These are phyloP conservation scores for Quercus gilva DNA, from an alignment of 306 rosid species.

Conservation along the genomic window DNA sequence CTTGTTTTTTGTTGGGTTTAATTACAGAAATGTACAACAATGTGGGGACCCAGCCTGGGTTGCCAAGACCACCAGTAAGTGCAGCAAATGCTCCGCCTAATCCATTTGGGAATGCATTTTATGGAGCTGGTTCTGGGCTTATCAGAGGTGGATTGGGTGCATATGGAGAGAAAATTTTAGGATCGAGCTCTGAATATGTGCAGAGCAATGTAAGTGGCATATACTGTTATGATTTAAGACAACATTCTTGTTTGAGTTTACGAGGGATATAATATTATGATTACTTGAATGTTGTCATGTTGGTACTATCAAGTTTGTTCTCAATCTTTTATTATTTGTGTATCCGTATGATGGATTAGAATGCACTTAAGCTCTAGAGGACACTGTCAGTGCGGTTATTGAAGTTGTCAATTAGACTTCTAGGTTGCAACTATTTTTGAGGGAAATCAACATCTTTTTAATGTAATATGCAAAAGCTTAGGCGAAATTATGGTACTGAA, in stretches of 20 bases:
- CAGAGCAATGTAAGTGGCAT: conserved; percentile 88
- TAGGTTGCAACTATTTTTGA: too few species aligned
- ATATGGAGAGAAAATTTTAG: conserved; percentile 87
- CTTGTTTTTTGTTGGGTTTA: neutral
- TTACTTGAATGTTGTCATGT: too few species aligned
- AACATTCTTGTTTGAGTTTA: neutral
- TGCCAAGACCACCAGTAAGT: conserved; percentile 39
- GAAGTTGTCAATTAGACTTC: too few species aligned
- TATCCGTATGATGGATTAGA: too few species aligned
- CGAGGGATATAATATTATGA: neutral
- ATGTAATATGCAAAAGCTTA: too few species aligned
- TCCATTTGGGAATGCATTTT: conserved; percentile 87
- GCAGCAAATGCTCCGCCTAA: conserved; percentile 58
- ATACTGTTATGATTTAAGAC: neutral
- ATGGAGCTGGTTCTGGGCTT: conserved; percentile 93
- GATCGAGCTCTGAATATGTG: conserved; percentile 95
- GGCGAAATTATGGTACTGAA: too few species aligned
- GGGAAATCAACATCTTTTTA: too few species aligned
- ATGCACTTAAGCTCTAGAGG: too few species aligned
- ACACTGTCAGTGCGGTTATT: too few species aligned
- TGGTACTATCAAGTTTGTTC: too few species aligned
- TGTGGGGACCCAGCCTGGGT: conserved; percentile 63
- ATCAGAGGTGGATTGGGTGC: conserved; percentile 96
- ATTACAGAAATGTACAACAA: conserved; percentile 63
- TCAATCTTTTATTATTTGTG: too few species aligned